phyloP scores from a whole-genome alignment of 768 basidiomycete species.

The Tricholoma sp. region DNA sequence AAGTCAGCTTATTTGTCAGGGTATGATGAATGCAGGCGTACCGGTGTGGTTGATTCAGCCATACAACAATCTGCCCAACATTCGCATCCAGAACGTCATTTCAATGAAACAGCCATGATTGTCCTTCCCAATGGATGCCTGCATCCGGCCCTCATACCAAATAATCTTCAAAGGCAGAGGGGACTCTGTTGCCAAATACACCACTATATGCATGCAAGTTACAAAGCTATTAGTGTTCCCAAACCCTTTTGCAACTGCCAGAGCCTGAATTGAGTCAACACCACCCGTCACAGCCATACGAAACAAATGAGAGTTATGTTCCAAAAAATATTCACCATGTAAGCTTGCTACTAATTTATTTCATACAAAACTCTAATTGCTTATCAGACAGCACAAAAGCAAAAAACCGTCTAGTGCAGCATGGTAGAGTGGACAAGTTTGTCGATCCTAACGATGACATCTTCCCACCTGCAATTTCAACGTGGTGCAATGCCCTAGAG shows the following conservation, averaged over 20 bases:
- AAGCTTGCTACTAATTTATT: background rate
- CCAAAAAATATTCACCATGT: background rate
- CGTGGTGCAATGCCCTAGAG: background rate
- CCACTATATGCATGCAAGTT: background rate
- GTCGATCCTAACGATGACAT: background rate
- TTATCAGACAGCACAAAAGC: background rate
- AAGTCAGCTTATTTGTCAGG: background rate
- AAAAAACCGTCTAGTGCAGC: background rate
- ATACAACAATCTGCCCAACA: background rate
- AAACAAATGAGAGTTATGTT: background rate
- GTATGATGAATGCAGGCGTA: background rate
- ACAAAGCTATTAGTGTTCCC: background rate
- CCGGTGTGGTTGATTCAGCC: background rate
- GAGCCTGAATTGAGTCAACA: background rate
- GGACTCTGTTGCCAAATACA: background rate
- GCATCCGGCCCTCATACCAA: background rate
- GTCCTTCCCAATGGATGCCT: background rate
- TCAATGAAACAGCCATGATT: background rate
- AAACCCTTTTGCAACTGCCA: background rate
- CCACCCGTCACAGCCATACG: background rate
- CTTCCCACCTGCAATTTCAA: background rate
- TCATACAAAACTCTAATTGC: background rate
- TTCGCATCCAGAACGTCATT: background rate
- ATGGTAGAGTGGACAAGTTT: background rate
- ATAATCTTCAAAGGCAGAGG: background rate